These are phyloP conservation scores for Colletotrichum orbiculare DNA, from an alignment of 2,329 filamentous ascomycete species.

Conservation along the genomic window DNA sequence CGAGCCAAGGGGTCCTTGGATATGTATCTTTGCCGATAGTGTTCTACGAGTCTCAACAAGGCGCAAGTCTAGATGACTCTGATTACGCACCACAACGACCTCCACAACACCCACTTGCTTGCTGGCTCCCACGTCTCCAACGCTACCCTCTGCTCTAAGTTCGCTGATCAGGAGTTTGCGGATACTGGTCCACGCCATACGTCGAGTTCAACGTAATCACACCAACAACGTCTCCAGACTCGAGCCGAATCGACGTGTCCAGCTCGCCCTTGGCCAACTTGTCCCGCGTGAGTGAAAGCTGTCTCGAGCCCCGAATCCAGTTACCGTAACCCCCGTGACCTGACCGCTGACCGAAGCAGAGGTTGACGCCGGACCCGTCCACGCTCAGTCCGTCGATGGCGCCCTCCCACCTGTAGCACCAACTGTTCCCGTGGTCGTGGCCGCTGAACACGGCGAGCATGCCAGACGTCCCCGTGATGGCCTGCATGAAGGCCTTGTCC, in stretches of 20 bases:
- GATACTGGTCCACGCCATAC: conserved; percentile 67
- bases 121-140: too few relatives aligned
- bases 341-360: conserved; percentile 73
- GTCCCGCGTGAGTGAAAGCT: conserved; percentile 61
- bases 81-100: too few relatives aligned
- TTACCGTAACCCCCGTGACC: conserved; percentile 78
- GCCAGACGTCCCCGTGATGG: conserved; percentile 64
- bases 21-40: too few relatives aligned
- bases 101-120: too few relatives aligned
- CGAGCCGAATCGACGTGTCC: conserved; percentile 71
- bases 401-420: conserved; percentile 64
- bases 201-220: conserved; percentile 68
- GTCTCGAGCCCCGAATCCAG: conserved; percentile 70
- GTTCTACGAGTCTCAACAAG: too few relatives aligned
- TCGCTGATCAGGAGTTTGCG: conserved; percentile 51
- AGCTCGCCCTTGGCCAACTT: conserved; percentile 53
- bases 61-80: too few relatives aligned
- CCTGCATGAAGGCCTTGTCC: conserved; percentile 72
- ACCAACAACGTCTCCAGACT: conserved; percentile 63
- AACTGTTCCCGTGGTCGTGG: conserved; percentile 73
- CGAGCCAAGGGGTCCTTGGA: too few relatives aligned
- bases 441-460: conserved; percentile 71
- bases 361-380: conserved; percentile 56
- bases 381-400: conserved; percentile 47
- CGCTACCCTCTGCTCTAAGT: conserved; percentile 35